Evolutionary conservation across 768 basidiomycete species (phyloP).

Genomic region (Hygrophorus russula): DNA sequence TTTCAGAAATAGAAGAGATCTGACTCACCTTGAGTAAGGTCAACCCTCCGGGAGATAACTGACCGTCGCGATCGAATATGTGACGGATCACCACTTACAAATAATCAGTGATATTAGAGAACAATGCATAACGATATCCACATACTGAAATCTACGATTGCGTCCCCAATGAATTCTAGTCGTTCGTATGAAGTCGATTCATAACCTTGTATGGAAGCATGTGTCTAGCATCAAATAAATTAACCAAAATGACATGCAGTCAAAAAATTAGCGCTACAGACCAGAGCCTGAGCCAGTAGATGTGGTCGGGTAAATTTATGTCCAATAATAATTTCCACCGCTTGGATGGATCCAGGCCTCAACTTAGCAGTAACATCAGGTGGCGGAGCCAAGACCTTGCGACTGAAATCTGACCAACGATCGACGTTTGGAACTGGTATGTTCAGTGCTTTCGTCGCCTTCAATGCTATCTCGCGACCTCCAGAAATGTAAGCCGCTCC

Average conservation of each 20-base stretch:
- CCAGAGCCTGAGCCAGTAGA: slow-evolving; percentile 64
- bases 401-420: slow-evolving; percentile 63
- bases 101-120: slow-evolving; percentile 7
- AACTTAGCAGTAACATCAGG: slow-evolving; percentile 33
- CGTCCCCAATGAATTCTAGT: slow-evolving; percentile 81
- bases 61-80: slow-evolving; percentile 52
- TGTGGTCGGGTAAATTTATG: slow-evolving; percentile 50
- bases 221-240: slow-evolving; percentile 43
- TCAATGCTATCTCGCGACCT: slow-evolving; percentile 56
- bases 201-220: slow-evolving; percentile 45
- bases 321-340: slow-evolving; percentile 55
- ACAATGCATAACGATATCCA: slow-evolving; percentile 6
- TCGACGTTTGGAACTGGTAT: slow-evolving; percentile 54
- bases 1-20: not conserved
- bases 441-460: slow-evolving; percentile 50
- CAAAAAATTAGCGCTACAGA: slow-evolving; percentile 20
- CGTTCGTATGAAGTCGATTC: slow-evolving; percentile 58
- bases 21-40: slow-evolving; percentile 60
- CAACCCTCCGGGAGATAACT: slow-evolving; percentile 64
- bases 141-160: slow-evolving; percentile 75
- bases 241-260: slow-evolving; percentile 1
- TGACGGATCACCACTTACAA: slow-evolving; percentile 59
- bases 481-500: slow-evolving; percentile 73
- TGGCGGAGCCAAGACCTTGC: slow-evolving; percentile 32
- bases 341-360: slow-evolving; percentile 34